phyloP scores from a whole-genome alignment of 306 rosid species.

The Canavalia gladiata region DNA sequence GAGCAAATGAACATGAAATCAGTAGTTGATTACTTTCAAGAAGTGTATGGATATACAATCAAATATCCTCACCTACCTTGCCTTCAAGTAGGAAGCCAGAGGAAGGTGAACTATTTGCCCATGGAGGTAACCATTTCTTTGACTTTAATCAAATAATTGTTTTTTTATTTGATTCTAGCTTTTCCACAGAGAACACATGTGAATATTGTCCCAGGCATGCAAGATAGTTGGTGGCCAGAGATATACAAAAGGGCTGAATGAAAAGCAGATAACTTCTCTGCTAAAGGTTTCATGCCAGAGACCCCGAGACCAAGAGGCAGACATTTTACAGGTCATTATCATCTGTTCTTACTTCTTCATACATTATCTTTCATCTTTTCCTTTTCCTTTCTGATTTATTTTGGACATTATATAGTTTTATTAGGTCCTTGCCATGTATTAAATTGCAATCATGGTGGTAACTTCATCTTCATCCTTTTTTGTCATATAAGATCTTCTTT shows the following conservation, averaged over 20 bases:
- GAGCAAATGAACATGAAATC: conserved; percentile 68
- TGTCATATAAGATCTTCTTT: not conserved
- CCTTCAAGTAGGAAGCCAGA: conserved; percentile 59
- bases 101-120: conserved; percentile 56
- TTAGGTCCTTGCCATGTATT: not conserved
- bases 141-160: conserved; percentile 8
- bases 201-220: conserved; percentile 49
- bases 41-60: conserved; percentile 57
- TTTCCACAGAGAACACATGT: conserved; percentile 23
- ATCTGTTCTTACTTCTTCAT: not conserved
- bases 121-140: conserved; percentile 53
- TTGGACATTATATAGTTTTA: not conserved
- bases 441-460: not conserved
- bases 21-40: conserved; percentile 65
- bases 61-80: conserved; percentile 58
- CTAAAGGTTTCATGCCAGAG: conserved; percentile 57
- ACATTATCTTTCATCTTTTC: not conserved
- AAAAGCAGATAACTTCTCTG: conserved; percentile 59
- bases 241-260: conserved; percentile 52
- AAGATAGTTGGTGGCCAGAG: conserved; percentile 59
- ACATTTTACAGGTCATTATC: conserved; percentile 54
- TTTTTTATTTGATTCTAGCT: not conserved
- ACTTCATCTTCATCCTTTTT: not conserved
- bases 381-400: conserved; percentile 7
- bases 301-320: conserved; percentile 54